A percentile compares a stretch with the other conserved stretches of the same genome.
These are phyloP conservation scores for Saccharomyces paradoxus DNA, from an alignment of 805 yeast species.

Conservation along the genomic window DNA sequence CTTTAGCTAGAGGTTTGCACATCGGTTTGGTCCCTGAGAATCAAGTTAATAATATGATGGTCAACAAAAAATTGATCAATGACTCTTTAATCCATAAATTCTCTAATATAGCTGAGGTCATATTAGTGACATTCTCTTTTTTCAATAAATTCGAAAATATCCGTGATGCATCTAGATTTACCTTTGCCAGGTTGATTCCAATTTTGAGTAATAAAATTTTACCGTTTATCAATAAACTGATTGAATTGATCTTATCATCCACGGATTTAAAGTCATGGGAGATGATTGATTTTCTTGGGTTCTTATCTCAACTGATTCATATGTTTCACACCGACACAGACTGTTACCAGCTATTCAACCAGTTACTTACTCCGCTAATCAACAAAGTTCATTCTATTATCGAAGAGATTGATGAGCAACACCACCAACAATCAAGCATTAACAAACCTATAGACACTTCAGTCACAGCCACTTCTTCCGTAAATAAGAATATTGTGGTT, in stretches of 20 bases:
- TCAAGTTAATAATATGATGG: constrained; percentile 32
- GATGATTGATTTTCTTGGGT: constrained; percentile 71
- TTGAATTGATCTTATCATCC: constrained; percentile 53
- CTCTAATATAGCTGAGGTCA: constrained; percentile 69
- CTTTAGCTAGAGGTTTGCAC: constrained; percentile 80
- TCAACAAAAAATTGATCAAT: constrained; percentile 24
- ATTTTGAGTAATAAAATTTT: constrained; percentile 48
- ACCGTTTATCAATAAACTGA: constrained; percentile 56
- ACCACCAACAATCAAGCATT: constrained; percentile 2
- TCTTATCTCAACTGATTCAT: constrained; percentile 83
- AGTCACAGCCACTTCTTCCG: constrained; percentile 2
- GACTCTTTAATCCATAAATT: constrained; percentile 40
- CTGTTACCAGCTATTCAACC: constrained; percentile 66
- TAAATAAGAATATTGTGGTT: constrained; percentile 27
- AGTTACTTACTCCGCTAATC: constrained; percentile 66
- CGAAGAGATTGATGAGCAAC: constrained; percentile 33
- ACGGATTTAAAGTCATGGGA: constrained; percentile 50
- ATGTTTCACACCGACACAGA: constrained; percentile 56
- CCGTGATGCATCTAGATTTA: constrained; percentile 79
- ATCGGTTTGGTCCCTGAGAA: constrained; percentile 34
- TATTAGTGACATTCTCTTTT: constrained; percentile 72
- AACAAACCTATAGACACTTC: constrained; percentile 2
- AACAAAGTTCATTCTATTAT: constrained; percentile 51
- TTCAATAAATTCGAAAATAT: constrained; percentile 58
- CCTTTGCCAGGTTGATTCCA: constrained; percentile 81